Conservation (phyloP, 805 yeast species). For the Teunomyces tritomae region DNA sequence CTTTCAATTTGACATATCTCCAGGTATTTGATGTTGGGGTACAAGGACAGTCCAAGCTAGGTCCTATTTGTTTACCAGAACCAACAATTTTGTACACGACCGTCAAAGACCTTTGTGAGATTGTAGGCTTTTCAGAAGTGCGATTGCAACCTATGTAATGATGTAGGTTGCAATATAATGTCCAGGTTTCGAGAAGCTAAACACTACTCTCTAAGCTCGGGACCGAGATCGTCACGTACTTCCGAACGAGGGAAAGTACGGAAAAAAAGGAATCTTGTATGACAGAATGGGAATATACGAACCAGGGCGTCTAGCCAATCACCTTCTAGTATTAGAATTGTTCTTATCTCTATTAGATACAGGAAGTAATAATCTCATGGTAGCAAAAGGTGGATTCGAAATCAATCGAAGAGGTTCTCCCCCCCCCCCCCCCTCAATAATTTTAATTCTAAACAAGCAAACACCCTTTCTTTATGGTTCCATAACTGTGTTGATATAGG, state of each 20-base stretch:
- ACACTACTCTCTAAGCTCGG: no score
- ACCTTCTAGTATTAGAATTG: not conserved
- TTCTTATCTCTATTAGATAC: conserved; percentile 1
- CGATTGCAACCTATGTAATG: no score
- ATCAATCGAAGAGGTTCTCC: not conserved
- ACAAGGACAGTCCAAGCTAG: not conserved
- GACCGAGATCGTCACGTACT: not conserved
- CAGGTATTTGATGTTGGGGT: not conserved
- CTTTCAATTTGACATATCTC: not conserved
- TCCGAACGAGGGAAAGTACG: not conserved
- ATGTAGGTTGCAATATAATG: no score
- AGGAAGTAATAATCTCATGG: not conserved
- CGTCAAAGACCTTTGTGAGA: no score
- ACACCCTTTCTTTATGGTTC: no score
- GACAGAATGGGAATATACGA: not conserved
- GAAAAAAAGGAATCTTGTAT: not conserved
- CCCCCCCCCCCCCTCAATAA: not conserved
- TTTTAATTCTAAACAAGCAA: not conserved
- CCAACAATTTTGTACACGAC: no score
- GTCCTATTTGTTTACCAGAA: no score
- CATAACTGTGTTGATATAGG: no score
- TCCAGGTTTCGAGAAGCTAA: no score
- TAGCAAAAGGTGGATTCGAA: not conserved
- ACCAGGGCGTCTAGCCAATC: not conserved
- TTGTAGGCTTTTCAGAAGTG: no score